Conservation (phyloP, 164 flowering plant genomes). For the Aristolochia contorta region DNA sequence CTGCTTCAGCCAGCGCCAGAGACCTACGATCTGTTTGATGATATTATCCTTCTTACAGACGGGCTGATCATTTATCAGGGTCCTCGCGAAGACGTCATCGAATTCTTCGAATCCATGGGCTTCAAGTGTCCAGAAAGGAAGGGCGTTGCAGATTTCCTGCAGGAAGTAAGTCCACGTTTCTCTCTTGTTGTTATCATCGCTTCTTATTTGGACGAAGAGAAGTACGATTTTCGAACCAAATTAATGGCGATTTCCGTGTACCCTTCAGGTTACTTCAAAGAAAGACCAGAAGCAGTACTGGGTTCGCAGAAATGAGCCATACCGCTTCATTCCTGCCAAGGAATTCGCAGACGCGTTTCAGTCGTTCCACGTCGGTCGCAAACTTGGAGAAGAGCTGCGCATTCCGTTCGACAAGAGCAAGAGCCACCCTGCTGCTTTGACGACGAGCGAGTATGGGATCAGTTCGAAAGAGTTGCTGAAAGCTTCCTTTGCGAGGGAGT, state of each 20-base stretch:
- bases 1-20: slow-evolving; percentile 87
- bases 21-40: slow-evolving; percentile 65
- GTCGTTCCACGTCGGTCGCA: slow-evolving; percentile 33
- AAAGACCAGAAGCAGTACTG: slow-evolving; percentile 71
- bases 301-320: slow-evolving; percentile 30
- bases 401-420: slow-evolving; percentile 32
- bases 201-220: no score
- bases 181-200: no score
- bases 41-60: slow-evolving; percentile 61
- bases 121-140: slow-evolving; percentile 31
- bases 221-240: no score
- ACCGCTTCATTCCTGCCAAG: slow-evolving; percentile 27
- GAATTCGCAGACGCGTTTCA: slow-evolving; percentile 39
- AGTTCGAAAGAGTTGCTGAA: slow-evolving; percentile 29
- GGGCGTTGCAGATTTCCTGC: slow-evolving; percentile 30
- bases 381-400: slow-evolving; percentile 24
- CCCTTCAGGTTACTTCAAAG: slow-evolving; percentile 58
- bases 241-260: background rate
- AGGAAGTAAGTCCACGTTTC: slow-evolving; percentile 16
- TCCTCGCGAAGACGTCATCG: slow-evolving; percentile 49
- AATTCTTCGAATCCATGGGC: slow-evolving; percentile 42
- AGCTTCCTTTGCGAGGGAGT: slow-evolving; percentile 32
- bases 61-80: slow-evolving; percentile 70
- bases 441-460: slow-evolving; percentile 28
- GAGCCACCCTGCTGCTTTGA: slow-evolving; percentile 38